These are phyloP conservation scores for Epichloe scottii DNA, from an alignment of 2,329 filamentous ascomycete genomes.

Conservation along the genomic window DNA sequence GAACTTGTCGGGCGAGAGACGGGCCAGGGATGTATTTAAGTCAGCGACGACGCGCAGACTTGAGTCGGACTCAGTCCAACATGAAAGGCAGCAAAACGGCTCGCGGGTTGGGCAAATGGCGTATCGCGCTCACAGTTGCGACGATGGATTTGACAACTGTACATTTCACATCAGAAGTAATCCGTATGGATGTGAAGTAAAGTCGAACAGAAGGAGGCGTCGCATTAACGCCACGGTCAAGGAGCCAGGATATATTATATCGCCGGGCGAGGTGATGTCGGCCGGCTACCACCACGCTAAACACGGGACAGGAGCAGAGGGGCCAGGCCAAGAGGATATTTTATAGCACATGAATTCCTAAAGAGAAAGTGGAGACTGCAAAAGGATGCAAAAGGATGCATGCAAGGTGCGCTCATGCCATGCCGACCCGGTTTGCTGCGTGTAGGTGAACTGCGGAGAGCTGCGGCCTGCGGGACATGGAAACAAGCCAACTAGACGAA, in stretches of 20 bases:
- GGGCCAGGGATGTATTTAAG: background rate
- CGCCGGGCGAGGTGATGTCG: constrained; percentile 13
- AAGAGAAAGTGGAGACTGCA: background rate
- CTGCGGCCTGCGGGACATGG: background rate
- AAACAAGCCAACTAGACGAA: constrained; percentile 1
- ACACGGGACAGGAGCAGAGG: constrained; percentile 8
- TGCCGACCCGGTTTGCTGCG: background rate
- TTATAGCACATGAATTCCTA: constrained; percentile 3
- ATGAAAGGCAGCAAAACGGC: background rate
- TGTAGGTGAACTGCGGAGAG: background rate
- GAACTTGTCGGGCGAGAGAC: background rate
- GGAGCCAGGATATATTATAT: constrained; percentile 4
- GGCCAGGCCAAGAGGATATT: constrained; percentile 12
- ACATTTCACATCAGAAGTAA: background rate
- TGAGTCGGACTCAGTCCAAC: background rate
- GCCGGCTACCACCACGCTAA: constrained; percentile 6
- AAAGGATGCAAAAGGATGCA: background rate
- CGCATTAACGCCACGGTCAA: background rate
- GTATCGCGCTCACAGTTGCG: background rate
- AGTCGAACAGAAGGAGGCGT: background rate
- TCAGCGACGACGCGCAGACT: constrained; percentile 3
- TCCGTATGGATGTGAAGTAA: background rate
- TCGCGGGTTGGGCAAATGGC: background rate
- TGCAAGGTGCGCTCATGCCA: background rate
- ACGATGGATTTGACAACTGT: background rate